Evolutionary conservation across 192 early-diverging fungal genomes (phyloP), one percentile per base, ranked within the genome.

Genomic region (Gigaspora rosea): DNA sequence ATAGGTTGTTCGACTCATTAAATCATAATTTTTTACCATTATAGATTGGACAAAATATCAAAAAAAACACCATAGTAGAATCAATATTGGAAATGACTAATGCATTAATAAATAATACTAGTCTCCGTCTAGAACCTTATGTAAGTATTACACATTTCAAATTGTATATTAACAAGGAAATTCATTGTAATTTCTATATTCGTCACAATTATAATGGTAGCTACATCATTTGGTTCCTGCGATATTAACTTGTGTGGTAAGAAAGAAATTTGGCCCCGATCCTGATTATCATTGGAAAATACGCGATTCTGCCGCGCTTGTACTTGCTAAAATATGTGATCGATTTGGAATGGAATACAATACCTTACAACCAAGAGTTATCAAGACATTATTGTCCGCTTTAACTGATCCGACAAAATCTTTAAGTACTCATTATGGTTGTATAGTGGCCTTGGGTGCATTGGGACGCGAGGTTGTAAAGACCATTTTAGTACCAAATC

Each of bases 181-280:
- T 27, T 27, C 27, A 27, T 27, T 27, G 27, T 27, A 27, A 27
- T 27, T 27, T 27, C 27, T 27, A 27, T 27, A 27, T 27, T 27
- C 27, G 1, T 1, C 27, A 27, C 27, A 27, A 27, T 27, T 27
- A 51, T 51, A 51, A 13, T 59, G 50, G 12, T 82, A 95, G 95
- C 83, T 99, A 51, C 97, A 99, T 82, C 95, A 98, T 88, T 85
- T 99, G 10, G 93, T 99, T 57, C 97, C 97, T 13, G 88, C 92
- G 6, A 90, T 99, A 48, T 82, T 99, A 58, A 95, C 98, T 15
- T 98, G 96, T 76, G 83, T 98, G 35, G 95, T 99, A 9, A 91
- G 92, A 74, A 95, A 94, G 75, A 81, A 89, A 41, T 82, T 99
- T 33, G 91, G 92, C 41, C 88, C 90, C 61, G 86, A 89, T 46